Evolutionary conservation across 164 flowering plant genomes (phyloP), one percentile per base, ranked within the genome.

Genomic region (Houttuynia cordata): DNA sequence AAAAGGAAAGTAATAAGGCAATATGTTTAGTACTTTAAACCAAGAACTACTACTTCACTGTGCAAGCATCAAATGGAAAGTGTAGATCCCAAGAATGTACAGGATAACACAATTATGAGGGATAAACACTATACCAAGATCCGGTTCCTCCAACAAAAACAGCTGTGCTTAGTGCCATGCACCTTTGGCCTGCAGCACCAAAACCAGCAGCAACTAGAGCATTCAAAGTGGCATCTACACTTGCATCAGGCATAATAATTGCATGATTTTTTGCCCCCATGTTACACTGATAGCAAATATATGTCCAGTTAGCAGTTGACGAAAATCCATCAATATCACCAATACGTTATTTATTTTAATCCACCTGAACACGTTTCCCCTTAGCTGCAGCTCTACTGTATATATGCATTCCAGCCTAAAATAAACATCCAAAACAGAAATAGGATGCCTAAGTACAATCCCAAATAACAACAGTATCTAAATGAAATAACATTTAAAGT

Each of bases 261-360:
- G 88, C 99, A 75, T 90, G 99, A 67, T 86, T 90, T 72, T 93
- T 93, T 50, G 99, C 97, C 60, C 99, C 95, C 88, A 93, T 82
- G 66, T 88, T 88, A 39, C 84, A 85, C 99, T 93, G 78, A 62
- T 24, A 61, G 57, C 64, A 25, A 23, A 57, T 20, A 18, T 4
- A 13, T 37, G 53, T 42, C 21, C 34, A 13, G 10, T 25, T 17
- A 23, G 57, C 13, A 54, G 49, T 24, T 54, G 13, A 54, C 23
- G 57, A 6, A 30, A n/a, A n/a, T n/a, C n/a, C 23, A 54, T 17
- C 30, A 22, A 17, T 54, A 23, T 54, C 17, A 25, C 34, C 6
- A 1, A 24, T 18, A 1, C 20, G 4, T 18, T 22, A 22, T 4
- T 23, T 20, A 53, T 10, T 23, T n/a, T n/a, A 1, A 54, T 45